Percentiles rank a stretch among this genome's conserved stretches.
Conservation (phyloP, 192 early-diverging fungal species). For the Mortierella claussenii region DNA sequence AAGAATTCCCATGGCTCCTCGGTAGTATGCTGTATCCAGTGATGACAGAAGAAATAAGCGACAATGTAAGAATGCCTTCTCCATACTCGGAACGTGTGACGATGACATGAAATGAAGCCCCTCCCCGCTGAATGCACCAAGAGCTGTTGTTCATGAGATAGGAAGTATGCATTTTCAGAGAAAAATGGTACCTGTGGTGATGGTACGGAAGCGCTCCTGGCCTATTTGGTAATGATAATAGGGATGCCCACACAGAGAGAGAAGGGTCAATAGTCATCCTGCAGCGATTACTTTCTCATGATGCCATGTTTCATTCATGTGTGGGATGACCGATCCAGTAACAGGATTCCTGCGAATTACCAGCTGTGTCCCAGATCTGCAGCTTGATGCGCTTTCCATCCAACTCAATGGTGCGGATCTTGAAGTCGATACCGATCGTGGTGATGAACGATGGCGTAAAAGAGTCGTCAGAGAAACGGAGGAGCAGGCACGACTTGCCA, state of each 20-base stretch:
- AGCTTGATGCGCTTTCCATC: conserved; percentile 99
- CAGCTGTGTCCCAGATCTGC: conserved; percentile 99
- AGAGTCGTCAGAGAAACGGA: conserved; percentile 98
- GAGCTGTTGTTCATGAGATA: too few relatives aligned
- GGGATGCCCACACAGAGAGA: too few relatives aligned
- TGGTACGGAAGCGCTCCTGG: conserved; percentile 99
- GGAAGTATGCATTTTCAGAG: background rate
- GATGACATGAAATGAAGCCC: too few relatives aligned
- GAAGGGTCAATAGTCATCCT: background rate
- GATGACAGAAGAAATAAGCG: background rate
- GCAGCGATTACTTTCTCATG: background rate
- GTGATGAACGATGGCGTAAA: conserved; percentile 99
- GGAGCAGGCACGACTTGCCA: conserved; percentile 95
- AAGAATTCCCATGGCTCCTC: conserved; percentile 99
- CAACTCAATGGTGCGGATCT: conserved; percentile 98
- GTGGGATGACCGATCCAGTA: background rate
- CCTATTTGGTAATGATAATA: too few relatives aligned
- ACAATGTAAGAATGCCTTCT: background rate
- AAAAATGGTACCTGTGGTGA: conserved; percentile 83
- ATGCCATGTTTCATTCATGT: background rate
- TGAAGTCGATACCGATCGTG: conserved; percentile 99
- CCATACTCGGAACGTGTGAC: too few relatives aligned
- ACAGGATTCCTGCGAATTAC: conserved; percentile 2
- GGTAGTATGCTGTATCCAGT: conserved; percentile 88
- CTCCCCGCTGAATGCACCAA: too few relatives aligned